These are phyloP conservation scores for Sanguinoderma infundibulare DNA, from an alignment of 1,284 basidiomycete genomes.

Conservation along the genomic window DNA sequence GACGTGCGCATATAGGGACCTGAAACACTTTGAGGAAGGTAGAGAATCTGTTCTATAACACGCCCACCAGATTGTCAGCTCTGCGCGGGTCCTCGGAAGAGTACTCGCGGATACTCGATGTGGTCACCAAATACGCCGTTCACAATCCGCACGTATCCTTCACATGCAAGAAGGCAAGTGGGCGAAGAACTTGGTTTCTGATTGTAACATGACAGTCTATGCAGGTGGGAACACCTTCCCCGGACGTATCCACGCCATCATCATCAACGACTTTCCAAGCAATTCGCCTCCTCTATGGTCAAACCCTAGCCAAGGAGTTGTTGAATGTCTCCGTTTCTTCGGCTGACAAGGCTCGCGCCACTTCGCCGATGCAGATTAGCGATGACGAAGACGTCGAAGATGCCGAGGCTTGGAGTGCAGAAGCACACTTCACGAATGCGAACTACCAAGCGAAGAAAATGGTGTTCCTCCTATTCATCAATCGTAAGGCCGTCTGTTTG, in stretches of 20 bases:
- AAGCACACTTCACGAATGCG: constrained; percentile 84
- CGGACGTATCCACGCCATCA: constrained; percentile 86
- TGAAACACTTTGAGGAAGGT: constrained; percentile 54
- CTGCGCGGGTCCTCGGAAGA: constrained; percentile 90
- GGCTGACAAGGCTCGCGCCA: constrained; percentile 5
- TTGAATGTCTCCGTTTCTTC: constrained; percentile 58
- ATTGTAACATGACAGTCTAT: background rate
- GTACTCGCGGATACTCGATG: constrained; percentile 90
- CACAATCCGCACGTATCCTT: constrained; percentile 92
- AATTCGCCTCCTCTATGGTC: constrained; percentile 85
- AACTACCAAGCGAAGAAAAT: constrained; percentile 91
- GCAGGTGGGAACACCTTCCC: constrained; percentile 73
- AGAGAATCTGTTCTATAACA: constrained; percentile 96
- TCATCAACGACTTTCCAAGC: constrained; percentile 70
- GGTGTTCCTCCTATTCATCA: constrained; percentile 94
- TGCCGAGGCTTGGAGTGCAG: constrained; percentile 60
- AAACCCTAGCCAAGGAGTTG: constrained; percentile 83
- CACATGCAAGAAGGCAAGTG: constrained; percentile 84
- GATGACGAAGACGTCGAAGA: constrained; percentile 33
- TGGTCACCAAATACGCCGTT: constrained; percentile 93
- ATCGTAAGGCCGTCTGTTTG: constrained; percentile 66
- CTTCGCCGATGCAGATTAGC: constrained; percentile 19
- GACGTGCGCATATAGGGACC: background rate
- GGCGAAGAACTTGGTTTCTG: background rate
- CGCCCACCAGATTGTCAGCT: constrained; percentile 86